Conservation (phyloP, 306 rosid species). For the Crotalaria pallida region DNA sequence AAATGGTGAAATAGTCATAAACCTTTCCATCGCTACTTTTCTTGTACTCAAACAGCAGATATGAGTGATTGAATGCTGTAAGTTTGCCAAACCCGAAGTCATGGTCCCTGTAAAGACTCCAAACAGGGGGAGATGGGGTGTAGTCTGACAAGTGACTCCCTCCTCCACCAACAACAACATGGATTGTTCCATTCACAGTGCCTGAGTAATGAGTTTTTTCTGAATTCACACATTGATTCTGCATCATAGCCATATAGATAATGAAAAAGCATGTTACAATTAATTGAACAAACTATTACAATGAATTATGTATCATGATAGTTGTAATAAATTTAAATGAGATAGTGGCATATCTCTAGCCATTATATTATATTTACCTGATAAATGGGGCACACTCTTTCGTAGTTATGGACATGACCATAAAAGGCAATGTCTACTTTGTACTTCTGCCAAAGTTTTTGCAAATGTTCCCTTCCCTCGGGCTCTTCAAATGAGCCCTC, state of each 20-base stretch:
- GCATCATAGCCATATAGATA: conserved; percentile 15
- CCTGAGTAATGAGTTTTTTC: conserved; percentile 51
- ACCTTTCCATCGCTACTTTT: conserved; percentile 63
- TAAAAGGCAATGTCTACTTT: conserved; percentile 80
- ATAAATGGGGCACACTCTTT: conserved; percentile 81
- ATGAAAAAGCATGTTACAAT: no score
- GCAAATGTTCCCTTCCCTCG: conserved; percentile 83
- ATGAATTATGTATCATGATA: no score
- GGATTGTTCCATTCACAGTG: conserved; percentile 65
- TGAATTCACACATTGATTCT: conserved; percentile 61
- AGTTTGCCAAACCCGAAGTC: conserved; percentile 72
- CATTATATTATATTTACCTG: conserved; percentile 49
- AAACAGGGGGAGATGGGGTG: conserved; percentile 32
- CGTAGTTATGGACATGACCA: conserved; percentile 86
- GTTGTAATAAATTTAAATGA: not conserved
- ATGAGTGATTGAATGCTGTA: conserved; percentile 67
- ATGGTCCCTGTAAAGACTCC: conserved; percentile 62
- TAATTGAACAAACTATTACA: no score
- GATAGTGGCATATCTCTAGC: not conserved
- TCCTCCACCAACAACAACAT: conserved; percentile 72
- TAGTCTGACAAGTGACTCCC: conserved; percentile 55
- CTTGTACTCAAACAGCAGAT: conserved; percentile 67
- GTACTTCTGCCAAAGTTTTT: no score
- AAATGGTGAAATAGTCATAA: conserved; percentile 59
- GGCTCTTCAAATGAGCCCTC: conserved; percentile 78